These are phyloP conservation scores for Suhomyces tanzawaensis DNA, from an alignment of 805 yeast genomes.

Conservation along the genomic window DNA sequence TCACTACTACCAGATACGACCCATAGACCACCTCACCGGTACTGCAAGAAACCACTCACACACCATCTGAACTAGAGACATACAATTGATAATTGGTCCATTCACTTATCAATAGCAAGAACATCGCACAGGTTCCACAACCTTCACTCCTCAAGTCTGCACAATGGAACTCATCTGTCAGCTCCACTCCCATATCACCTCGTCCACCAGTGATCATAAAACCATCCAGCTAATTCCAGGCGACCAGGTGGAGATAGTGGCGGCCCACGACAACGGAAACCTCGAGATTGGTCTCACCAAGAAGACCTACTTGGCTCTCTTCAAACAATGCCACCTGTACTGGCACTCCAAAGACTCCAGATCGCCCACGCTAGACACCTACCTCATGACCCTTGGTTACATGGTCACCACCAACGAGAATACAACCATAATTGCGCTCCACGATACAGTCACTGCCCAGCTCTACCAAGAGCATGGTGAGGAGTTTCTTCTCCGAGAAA, in stretches of 20 bases:
- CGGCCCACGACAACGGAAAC: constrained; percentile 8
- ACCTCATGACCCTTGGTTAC: constrained; percentile 32
- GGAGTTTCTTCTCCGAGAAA: constrained; percentile 15
- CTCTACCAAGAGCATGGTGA: constrained; percentile 9
- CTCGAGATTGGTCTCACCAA: constrained; percentile 35
- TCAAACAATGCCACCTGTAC: constrained; percentile 30
- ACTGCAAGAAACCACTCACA: too few species aligned
- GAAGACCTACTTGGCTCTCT: constrained; percentile 25
- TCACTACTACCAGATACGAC: too few species aligned
- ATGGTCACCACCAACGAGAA: constrained; percentile 40
- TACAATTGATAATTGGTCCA: too few species aligned
- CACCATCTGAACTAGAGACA: too few species aligned
- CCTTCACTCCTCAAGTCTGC: too few species aligned
- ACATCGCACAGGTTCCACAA: too few species aligned
- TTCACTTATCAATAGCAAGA: too few species aligned
- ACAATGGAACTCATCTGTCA: constrained; percentile 2
- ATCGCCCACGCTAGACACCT: constrained; percentile 12
- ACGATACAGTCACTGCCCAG: constrained; percentile 22
- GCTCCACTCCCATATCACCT: background rate
- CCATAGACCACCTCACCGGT: too few species aligned
- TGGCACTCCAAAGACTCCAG: constrained; percentile 20
- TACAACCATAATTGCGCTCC: constrained; percentile 28
- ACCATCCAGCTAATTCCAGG: constrained; percentile 11
- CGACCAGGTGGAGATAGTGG: background rate
- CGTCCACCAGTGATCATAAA: constrained; percentile 5